Evolutionary conservation across 495 filamentous ascomycete species (phyloP).

Genomic region (Pyrenula massariospora): DNA sequence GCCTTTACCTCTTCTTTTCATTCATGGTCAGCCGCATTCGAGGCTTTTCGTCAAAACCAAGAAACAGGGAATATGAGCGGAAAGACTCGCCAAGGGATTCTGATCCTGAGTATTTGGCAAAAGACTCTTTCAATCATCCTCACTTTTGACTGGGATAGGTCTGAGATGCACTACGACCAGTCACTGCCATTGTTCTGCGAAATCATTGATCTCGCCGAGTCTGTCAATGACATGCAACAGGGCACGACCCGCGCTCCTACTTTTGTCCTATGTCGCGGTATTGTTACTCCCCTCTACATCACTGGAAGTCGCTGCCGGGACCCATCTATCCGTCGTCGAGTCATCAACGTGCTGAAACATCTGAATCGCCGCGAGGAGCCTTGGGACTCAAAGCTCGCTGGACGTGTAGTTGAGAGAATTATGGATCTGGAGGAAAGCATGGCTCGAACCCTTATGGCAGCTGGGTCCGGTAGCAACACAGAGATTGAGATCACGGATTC

Average conservation of each 20-base stretch:
- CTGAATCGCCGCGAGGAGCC: slow-evolving; percentile 42
- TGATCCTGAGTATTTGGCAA: not conserved
- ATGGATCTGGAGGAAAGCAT: slow-evolving; percentile 39
- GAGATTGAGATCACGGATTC: not conserved
- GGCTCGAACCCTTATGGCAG: not conserved
- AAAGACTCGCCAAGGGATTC: not conserved
- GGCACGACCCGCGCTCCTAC: not conserved
- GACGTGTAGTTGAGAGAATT: slow-evolving; percentile 36
- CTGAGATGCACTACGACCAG: not conserved
- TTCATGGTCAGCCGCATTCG: not conserved
- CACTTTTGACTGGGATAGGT: not conserved
- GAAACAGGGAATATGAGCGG: not conserved
- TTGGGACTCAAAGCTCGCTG: slow-evolving; percentile 46
- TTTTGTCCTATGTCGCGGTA: not conserved
- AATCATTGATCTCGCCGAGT: not conserved
- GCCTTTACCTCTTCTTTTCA: not conserved
- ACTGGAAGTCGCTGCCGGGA: slow-evolving; percentile 27
- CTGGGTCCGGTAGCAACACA: not conserved
- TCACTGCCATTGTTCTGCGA: not conserved
- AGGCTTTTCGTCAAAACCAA: not conserved
- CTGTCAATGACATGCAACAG: not conserved
- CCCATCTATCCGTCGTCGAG: slow-evolving; percentile 27
- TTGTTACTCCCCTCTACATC: not conserved
- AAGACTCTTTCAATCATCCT: not conserved
- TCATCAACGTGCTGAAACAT: slow-evolving; percentile 35